Base-by-base conservation (phyloP, 2,329 filamentous ascomycete species). In the Aspergillus cejpii region DNA sequence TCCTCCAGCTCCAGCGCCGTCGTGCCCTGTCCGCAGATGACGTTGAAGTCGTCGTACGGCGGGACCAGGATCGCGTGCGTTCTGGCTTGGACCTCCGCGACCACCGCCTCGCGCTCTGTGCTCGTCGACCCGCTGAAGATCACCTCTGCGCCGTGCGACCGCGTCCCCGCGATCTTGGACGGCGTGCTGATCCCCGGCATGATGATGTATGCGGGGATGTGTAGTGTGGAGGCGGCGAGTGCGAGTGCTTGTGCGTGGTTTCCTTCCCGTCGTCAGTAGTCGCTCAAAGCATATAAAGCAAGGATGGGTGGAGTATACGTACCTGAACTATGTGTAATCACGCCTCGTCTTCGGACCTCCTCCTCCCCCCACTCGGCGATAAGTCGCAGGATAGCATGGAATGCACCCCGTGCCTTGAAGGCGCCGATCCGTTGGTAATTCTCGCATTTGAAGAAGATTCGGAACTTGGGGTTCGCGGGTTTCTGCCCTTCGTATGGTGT, bases 231-330 rank as follows among this genome's bases (percentile, higher is more conserved):
- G 2, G 91, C 89, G 0, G 91, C 91, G 40, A 96, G 83, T 1
- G 91, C 81, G 45, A 97, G 81, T 1, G 92, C 91, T 73, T 95
- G 89, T 0, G 91, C 91, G 63, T 97, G 92, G 69, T 97, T 97
- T 48, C 91, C 90, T 91, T 26, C 1, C 2, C 17, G n/a, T 7
- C n/a, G 11, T 19, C 6, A 34, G 12, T 12, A 39, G n/a, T 28
- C 2, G 5, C 14, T 8, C 14, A n/a, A 11, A 21, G 3, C n/a
- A 5, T 26, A 7, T 14, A 23, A n/a, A n/a, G n/a, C n/a, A n/a
- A n/a, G n/a, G n/a, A n/a, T n/a, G n/a, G n/a, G n/a, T n/a, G n/a
- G n/a, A n/a, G n/a, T n/a, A n/a, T n/a, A n/a, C 56, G 39, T 69
- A 91, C 88, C 89, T 62, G 84, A 89, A 64, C 86, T 92, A 71